phyloP scores from a whole-genome alignment of 1,284 basidiomycete species.

The Neotropicomus parvogracilis region DNA sequence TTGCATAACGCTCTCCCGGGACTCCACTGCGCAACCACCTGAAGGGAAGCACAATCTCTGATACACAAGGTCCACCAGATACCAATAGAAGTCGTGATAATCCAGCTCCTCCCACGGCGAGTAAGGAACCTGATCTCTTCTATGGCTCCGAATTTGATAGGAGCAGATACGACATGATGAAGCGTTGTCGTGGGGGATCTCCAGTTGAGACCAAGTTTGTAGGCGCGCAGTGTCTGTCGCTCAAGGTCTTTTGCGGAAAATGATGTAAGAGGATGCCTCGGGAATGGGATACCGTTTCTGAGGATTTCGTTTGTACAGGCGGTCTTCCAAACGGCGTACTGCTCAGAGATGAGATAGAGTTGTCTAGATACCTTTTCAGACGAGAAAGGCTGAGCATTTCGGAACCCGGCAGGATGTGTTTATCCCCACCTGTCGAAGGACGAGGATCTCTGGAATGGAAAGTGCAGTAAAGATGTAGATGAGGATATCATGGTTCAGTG shows the following conservation, averaged over 20 bases:
- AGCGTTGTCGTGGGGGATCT: constrained; percentile 24
- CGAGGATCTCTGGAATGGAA: constrained; percentile 45
- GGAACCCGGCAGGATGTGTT: background rate
- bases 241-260: constrained; percentile 43
- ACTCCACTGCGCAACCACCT: constrained; percentile 45
- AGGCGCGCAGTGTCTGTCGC: constrained; percentile 40
- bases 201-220: constrained; percentile 49
- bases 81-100: constrained; percentile 53
- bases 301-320: constrained; percentile 44
- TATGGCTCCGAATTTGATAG: constrained; percentile 40
- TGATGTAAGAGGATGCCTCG: constrained; percentile 29
- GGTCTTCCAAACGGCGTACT: constrained; percentile 54
- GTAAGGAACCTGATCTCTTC: constrained; percentile 52
- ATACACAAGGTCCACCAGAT: constrained; percentile 55
- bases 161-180: constrained; percentile 25
- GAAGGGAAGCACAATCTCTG: constrained; percentile 42
- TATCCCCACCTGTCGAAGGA: constrained; percentile 43
- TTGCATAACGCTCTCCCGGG: constrained; percentile 50
- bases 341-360: constrained; percentile 40
- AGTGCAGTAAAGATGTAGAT: constrained; percentile 47
- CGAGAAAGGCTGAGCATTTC: background rate
- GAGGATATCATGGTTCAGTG: constrained; percentile 46
- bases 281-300: constrained; percentile 46
- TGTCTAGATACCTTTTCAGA: constrained; percentile 45
- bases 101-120: constrained; percentile 38